These are phyloP conservation scores for Meyerozyma smithsonii DNA, from an alignment of 1,139 yeast genomes.

Conservation along the genomic window DNA sequence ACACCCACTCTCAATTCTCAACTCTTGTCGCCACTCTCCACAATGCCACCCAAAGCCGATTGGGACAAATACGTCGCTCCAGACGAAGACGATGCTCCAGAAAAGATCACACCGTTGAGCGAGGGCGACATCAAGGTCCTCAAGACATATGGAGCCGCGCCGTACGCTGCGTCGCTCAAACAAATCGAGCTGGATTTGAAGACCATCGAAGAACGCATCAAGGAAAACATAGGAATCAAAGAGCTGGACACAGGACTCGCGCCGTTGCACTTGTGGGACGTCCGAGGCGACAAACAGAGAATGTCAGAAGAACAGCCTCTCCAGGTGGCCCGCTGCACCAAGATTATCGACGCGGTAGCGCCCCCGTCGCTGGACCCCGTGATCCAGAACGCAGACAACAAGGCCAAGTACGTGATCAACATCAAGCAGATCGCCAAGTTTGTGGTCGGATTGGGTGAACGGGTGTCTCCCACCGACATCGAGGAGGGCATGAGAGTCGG, in stretches of 20 bases:
- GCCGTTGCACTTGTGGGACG: conserved; percentile 96
- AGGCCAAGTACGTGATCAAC: conserved; percentile 89
- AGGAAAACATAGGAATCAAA: conserved; percentile 89
- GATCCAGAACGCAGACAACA: conserved; percentile 65
- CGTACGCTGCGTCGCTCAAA: conserved; percentile 79
- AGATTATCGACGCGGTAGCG: conserved; percentile 68
- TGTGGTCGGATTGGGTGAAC: conserved; percentile 93
- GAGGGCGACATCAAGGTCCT: conserved; percentile 97
- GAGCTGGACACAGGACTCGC: conserved; percentile 96
- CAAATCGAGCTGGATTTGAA: conserved; percentile 81
- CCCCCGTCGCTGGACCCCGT: conserved; percentile 34
- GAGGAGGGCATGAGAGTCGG: conserved; percentile 99
- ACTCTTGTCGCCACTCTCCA: conserved; percentile 1
- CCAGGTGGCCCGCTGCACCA: conserved; percentile 98
- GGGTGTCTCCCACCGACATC: conserved; percentile 96
- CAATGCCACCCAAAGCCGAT: conserved; percentile 82
- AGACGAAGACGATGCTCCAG: conserved; percentile 64
- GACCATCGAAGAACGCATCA: conserved; percentile 77
- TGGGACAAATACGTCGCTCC: conserved; percentile 98
- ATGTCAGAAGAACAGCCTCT: conserved; percentile 92
- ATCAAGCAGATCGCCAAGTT: conserved; percentile 97
- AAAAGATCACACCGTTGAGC: conserved; percentile 78
- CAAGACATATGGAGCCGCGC: conserved; percentile 96
- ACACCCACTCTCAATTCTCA: too few species aligned
- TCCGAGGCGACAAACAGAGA: conserved; percentile 91